A percentile compares a stretch with the other conserved stretches of the same genome.
Evolutionary conservation across 1,139 yeast species (phyloP).

Genomic region (Saccharomyces hybrid): DNA sequence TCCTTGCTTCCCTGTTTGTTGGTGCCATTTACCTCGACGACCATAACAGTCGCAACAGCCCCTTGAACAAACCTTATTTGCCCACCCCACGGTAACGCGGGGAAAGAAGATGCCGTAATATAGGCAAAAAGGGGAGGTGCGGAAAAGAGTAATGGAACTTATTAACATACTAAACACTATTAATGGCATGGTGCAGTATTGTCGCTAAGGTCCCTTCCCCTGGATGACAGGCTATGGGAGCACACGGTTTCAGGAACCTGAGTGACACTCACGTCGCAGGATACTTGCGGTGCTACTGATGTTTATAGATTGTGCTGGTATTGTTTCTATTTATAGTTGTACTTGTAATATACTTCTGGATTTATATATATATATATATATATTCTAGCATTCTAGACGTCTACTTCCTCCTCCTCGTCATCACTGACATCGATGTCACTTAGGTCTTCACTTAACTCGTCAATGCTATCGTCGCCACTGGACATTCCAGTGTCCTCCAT

Average conservation of each 20-base stretch:
- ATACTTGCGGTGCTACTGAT: not conserved
- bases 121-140: not conserved
- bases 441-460: slow-evolving; percentile 36
- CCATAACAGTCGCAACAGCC: not conserved
- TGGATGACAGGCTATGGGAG: not conserved
- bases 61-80: not conserved
- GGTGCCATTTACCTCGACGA: not conserved
- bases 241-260: not conserved
- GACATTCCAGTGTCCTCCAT: slow-evolving; percentile 15
- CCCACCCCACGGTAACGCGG: not conserved
- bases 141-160: not conserved
- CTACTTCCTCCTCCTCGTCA: slow-evolving; percentile 30
- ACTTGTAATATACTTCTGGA: not conserved
- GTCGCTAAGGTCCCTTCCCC: not conserved
- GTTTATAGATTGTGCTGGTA: not conserved
- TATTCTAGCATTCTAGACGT: not conserved
- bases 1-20: not conserved
- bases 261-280: not conserved
- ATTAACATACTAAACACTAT: not conserved
- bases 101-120: not conserved
- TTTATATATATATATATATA: not conserved
- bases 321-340: not conserved
- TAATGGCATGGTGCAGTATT: not conserved
- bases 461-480: slow-evolving; percentile 20
- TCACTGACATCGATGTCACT: slow-evolving; percentile 39